phyloP scores from a whole-genome alignment of 257 asterid species.

The Primulina eburnea region DNA sequence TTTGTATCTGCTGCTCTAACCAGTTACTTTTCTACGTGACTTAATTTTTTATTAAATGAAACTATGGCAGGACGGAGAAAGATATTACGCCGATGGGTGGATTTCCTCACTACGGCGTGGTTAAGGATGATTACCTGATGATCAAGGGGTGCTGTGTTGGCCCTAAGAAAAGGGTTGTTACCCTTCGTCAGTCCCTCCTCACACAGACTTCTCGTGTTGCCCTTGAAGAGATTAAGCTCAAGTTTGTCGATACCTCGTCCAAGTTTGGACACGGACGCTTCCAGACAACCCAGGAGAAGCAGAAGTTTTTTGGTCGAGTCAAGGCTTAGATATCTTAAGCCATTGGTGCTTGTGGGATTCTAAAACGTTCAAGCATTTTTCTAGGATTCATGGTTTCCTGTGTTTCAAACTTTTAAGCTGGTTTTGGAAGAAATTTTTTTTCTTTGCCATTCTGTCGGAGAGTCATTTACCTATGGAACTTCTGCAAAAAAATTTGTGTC shows the following conservation, averaged over 20 bases:
- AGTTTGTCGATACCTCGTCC: conserved; percentile 50
- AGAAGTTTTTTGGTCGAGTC: conserved; percentile 40
- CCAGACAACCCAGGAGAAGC: conserved; percentile 54
- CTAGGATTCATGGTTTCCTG: neutral
- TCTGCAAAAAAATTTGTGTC: neutral
- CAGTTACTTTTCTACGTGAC: neutral
- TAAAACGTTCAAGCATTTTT: neutral
- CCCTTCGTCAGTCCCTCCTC: conserved; percentile 47
- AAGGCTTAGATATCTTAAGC: conserved; percentile 35
- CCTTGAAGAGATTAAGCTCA: conserved; percentile 54
- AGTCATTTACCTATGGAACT: neutral
- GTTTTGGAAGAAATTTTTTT: neutral
- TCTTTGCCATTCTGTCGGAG: neutral
- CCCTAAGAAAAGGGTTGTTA: conserved; percentile 51
- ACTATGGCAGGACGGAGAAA: conserved; percentile 44
- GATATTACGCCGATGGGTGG: conserved; percentile 59
- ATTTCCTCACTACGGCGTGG: conserved; percentile 53
- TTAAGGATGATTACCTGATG: conserved; percentile 50
- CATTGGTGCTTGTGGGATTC: conserved; percentile 26
- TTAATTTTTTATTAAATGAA: neutral
- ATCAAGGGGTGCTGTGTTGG: conserved; percentile 57
- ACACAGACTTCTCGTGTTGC: conserved; percentile 49
- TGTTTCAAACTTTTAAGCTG: neutral
- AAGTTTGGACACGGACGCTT: conserved; percentile 60
- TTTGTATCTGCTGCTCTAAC: neutral